Conservation (phyloP, 2,329 filamentous ascomycete genomes). For the Microcyclospora tardicrescens region DNA sequence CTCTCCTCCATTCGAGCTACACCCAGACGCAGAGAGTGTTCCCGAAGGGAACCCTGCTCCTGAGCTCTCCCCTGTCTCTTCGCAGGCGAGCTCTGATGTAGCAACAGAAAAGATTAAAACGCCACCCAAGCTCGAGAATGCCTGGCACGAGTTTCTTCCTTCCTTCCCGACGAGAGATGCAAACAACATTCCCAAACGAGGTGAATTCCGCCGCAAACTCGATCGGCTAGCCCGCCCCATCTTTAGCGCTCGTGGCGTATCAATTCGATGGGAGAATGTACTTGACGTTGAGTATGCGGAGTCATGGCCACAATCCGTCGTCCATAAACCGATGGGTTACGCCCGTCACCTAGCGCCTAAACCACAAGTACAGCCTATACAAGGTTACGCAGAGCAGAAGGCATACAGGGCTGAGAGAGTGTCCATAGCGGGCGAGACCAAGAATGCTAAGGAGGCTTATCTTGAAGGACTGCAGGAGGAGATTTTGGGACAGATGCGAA, state of each 20-base stretch:
- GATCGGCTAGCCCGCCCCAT: conserved; percentile 6
- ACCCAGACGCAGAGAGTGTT: neutral
- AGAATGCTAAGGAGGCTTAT: no score
- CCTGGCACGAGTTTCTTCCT: conserved; percentile 8
- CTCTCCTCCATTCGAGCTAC: neutral
- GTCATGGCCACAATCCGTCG: conserved; percentile 21
- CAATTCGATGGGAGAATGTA: conserved; percentile 23
- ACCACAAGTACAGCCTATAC: neutral
- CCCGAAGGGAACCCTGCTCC: neutral
- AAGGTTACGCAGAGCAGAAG: no score
- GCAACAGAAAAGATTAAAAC: neutral
- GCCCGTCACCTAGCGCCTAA: conserved; percentile 8
- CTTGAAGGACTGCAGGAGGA: no score
- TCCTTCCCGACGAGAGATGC: conserved; percentile 9
- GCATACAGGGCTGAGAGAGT: no score
- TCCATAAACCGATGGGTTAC: conserved; percentile 20
- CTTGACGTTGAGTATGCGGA: conserved; percentile 26
- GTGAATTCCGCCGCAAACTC: conserved; percentile 5
- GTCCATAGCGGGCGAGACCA: no score
- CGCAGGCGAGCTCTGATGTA: neutral
- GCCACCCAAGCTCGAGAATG: neutral
- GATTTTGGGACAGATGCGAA: no score
- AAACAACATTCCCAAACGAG: conserved; percentile 5
- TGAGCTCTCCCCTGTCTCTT: neutral
- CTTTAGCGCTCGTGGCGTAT: conserved; percentile 17